Evolutionary conservation across 768 basidiomycete species (phyloP), one percentile per base, ranked within the genome.

Genomic region (Baorangia bicolor): DNA sequence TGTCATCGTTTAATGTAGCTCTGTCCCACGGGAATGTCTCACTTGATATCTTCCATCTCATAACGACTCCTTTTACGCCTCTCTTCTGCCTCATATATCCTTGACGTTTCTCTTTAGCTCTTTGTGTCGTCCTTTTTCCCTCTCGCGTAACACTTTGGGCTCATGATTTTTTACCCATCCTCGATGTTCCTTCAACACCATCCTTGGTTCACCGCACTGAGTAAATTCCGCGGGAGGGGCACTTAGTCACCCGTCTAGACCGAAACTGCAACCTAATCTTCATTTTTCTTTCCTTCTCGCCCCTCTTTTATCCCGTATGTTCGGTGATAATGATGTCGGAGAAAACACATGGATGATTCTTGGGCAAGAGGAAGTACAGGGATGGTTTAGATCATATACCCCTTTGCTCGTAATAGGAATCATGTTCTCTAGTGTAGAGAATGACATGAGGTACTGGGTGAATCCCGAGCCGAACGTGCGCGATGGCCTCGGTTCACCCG

Each of bases 1-100:
- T 83, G 80, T 92, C 72, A 82, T 98, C 71, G 82, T 93, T 71
- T 98, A 81, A 87, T 67, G 61, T 68, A 69, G 64, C 57, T 55
- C 55, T 56, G 61, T 58, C 53, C 59, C 61, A 57, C 59, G 67
- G 62, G 59, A 56, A 66, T 65, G 62, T 60, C 60, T 64, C 62
- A 41, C 44, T 64, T 62, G 68, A 69, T 68, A 64, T 72, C 62
- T 66, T 64, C 43, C 63, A 65, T 73, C 68, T 73, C 57, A 56
- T 71, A 58, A 70, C 68, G 73, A 75, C 69, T 59, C 68, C 61
- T 61, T 57, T 63, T 59, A 67, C 71, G 68, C 54, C 63, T 56
- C 55, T 20, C 50, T 61, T 66, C 58, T 71, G 67, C 64, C 64
- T 65, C 70, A 71, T 71, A 72, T 73, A 73, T 72, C 69, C 72